These are phyloP conservation scores for Claviceps maximensis DNA, from an alignment of 2,329 filamentous ascomycete genomes.

Conservation along the genomic window DNA sequence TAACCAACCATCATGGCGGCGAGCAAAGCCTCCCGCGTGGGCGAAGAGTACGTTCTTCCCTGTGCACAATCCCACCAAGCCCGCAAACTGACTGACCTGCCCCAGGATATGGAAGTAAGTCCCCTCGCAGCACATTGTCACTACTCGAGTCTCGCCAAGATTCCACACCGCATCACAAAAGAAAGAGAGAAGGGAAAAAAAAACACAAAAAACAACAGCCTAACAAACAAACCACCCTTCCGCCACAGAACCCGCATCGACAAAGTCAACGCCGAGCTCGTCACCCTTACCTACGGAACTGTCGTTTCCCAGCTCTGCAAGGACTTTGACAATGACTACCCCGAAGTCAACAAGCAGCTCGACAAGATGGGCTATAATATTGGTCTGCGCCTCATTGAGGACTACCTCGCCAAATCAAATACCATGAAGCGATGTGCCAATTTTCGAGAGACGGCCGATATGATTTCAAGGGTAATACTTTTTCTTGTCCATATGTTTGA, in stretches of 20 bases:
- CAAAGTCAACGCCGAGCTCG: conserved; percentile 95
- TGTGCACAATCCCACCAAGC: not conserved
- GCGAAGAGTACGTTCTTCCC: conserved; percentile 41
- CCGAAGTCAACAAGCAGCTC: conserved; percentile 91
- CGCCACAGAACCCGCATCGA: conserved; percentile 83
- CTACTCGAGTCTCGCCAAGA: not conserved
- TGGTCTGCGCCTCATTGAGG: conserved; percentile 85
- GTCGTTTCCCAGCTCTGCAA: conserved; percentile 94
- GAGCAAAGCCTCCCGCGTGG: conserved; percentile 46
- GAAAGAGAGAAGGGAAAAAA: too few species aligned
- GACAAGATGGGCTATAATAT: conserved; percentile 99
- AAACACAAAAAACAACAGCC: too few species aligned
- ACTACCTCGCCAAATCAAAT: conserved; percentile 92
- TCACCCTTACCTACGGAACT: conserved; percentile 94
- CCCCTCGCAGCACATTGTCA: not conserved
- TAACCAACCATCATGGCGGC: conserved; percentile 33
- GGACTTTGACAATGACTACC: conserved; percentile 88
- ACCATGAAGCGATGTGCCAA: conserved; percentile 79
- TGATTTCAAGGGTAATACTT: conserved; percentile 70
- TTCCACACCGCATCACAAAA: not conserved
- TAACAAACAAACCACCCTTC: conserved; percentile 12
- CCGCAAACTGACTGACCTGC: conserved; percentile 15
- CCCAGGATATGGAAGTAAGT: conserved; percentile 85
- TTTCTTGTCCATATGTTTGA: not conserved
- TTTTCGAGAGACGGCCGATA: conserved; percentile 91